Evolutionary conservation across 169 alveolate species (phyloP).

Genomic region (Miamiensis avidus): DNA sequence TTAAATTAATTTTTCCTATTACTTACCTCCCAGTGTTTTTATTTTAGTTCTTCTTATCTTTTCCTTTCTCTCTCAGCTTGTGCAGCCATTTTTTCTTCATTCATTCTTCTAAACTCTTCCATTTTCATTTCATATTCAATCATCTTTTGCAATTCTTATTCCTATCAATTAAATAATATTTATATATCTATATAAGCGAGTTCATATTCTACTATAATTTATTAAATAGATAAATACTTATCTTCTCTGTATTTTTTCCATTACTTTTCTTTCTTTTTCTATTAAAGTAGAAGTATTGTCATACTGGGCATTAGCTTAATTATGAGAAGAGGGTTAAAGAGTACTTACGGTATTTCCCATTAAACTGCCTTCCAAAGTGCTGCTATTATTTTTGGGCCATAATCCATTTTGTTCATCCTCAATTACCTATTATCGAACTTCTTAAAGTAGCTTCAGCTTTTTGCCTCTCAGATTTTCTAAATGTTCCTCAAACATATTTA

Average conservation of each 20-base stretch:
- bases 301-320: neutral
- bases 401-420: neutral
- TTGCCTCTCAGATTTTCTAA: constrained; percentile 12
- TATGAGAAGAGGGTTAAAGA: neutral
- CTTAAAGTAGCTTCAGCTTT: neutral
- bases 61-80: constrained; percentile 9
- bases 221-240: neutral
- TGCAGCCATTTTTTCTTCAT: constrained; percentile 10
- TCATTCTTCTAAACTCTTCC: constrained; percentile 23
- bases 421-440: neutral
- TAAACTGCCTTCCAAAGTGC: neutral
- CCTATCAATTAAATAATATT: neutral
- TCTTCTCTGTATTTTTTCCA: constrained; percentile 25
- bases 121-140: constrained; percentile 29
- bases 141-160: constrained; percentile 26
- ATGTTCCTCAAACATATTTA: constrained; percentile 21
- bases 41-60: constrained; percentile 8
- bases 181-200: neutral
- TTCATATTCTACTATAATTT: neutral
- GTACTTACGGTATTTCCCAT: no score
- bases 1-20: no score
- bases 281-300: constrained; percentile 7
- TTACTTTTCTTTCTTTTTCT: constrained; percentile 11
- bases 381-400: neutral
- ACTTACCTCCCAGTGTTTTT: constrained; percentile 21